These are phyloP conservation scores for Dillenia suffruticosa DNA, from an alignment of 164 flowering plant genomes.

Conservation along the genomic window DNA sequence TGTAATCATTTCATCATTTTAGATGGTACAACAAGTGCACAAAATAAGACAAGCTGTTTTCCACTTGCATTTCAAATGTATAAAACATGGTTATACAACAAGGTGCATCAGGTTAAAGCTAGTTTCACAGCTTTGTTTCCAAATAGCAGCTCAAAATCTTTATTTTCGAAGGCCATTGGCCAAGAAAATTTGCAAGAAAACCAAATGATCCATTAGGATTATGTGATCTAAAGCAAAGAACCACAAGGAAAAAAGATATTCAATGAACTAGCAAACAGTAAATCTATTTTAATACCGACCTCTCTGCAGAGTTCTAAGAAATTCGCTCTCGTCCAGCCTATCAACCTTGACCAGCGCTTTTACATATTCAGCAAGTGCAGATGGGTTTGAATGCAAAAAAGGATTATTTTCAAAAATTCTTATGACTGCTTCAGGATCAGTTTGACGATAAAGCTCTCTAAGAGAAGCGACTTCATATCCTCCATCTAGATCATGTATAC, in stretches of 20 bases:
- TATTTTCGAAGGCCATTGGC: too few relatives aligned
- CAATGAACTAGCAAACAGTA: background rate
- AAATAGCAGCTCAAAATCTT: too few relatives aligned
- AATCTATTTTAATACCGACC: constrained; percentile 37
- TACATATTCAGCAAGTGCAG: constrained; percentile 90
- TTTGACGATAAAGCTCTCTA: constrained; percentile 62
- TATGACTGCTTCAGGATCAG: constrained; percentile 88
- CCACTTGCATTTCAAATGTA: too few relatives aligned
- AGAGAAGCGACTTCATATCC: constrained; percentile 55
- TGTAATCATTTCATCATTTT: too few relatives aligned
- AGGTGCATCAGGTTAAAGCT: too few relatives aligned
- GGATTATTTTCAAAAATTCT: constrained; percentile 84
- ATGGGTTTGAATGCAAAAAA: constrained; percentile 66
- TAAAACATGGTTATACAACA: too few relatives aligned
- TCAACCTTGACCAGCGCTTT: constrained; percentile 88
- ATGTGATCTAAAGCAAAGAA: too few relatives aligned
- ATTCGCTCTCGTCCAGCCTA: constrained; percentile 76
- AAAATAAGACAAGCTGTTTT: too few relatives aligned
- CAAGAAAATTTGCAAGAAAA: too few relatives aligned
- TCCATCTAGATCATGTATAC: constrained; percentile 66
- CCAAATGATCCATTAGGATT: too few relatives aligned
- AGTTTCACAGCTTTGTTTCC: too few relatives aligned
- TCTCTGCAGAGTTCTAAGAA: constrained; percentile 80
- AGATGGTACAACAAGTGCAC: too few relatives aligned
- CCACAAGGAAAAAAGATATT: background rate